Conservation (phyloP, 768 basidiomycete species). For the Russula earlei region DNA sequence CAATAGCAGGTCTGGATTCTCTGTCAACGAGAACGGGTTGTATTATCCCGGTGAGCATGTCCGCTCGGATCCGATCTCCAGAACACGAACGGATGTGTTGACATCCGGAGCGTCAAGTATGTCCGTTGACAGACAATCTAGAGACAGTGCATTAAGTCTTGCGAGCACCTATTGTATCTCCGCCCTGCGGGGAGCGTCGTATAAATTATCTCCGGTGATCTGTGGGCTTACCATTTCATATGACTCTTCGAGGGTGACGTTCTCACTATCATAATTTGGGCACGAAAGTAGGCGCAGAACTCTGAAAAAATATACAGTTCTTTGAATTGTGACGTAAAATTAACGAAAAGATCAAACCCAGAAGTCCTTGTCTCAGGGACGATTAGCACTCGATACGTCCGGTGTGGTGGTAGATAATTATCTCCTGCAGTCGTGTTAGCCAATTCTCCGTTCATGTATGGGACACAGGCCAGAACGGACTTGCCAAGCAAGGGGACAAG, state of each 20-base stretch:
- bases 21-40: slow-evolving; percentile 5
- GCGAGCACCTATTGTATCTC: slow-evolving; percentile 4
- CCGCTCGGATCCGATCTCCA: slow-evolving; percentile 8
- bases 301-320: slow-evolving; percentile 23
- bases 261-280: slow-evolving; percentile 25
- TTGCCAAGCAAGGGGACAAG: slow-evolving; percentile 61
- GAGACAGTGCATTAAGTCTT: not conserved
- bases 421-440: slow-evolving; percentile 22
- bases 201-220: not conserved
- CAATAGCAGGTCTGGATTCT: slow-evolving; percentile 13
- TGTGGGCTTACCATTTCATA: slow-evolving; percentile 25
- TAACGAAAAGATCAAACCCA: slow-evolving; percentile 29
- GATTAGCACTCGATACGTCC: slow-evolving; percentile 36
- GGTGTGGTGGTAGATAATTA: slow-evolving; percentile 35
- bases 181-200: slow-evolving; percentile 7
- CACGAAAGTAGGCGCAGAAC: slow-evolving; percentile 33
- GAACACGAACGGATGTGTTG: not conserved
- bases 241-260: slow-evolving; percentile 20
- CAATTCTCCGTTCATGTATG: not conserved
- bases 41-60: not conserved
- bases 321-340: slow-evolving; percentile 6
- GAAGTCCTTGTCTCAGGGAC: slow-evolving; percentile 32
- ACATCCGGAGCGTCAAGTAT: not conserved
- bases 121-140: not conserved
- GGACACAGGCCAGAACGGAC: not conserved